Percentiles rank a stretch among this genome's conserved stretches.
Evolutionary conservation across 768 basidiomycete genomes (phyloP).

Genomic region (Rhizopogon vesiculosus): DNA sequence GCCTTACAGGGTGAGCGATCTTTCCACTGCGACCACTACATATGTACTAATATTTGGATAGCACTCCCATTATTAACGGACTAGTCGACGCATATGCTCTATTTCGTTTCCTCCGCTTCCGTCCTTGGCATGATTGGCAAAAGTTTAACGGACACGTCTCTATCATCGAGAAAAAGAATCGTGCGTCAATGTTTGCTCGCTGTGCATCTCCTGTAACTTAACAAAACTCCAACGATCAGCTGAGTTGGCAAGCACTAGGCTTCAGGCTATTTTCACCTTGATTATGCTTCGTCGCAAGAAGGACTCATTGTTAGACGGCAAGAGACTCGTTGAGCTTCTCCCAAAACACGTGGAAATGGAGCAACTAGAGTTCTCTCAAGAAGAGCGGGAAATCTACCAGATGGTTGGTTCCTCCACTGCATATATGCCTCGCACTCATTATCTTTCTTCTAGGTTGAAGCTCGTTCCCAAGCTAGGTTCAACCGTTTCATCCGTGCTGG

Average conservation of each 20-base stretch:
- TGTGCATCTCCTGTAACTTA: neutral
- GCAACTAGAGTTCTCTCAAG: conserved; percentile 51
- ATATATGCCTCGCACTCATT: neutral
- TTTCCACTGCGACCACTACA: neutral
- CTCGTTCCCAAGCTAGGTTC: conserved; percentile 53
- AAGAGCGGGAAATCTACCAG: conserved; percentile 62
- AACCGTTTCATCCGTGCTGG: conserved; percentile 58
- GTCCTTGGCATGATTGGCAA: conserved; percentile 38
- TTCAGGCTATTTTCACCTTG: conserved; percentile 52
- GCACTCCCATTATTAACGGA: conserved; percentile 62
- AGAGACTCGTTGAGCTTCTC: conserved; percentile 62
- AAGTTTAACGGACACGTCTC: conserved; percentile 31
- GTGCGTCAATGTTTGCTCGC: conserved; percentile 29
- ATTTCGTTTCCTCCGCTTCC: conserved; percentile 35
- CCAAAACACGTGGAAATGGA: conserved; percentile 46
- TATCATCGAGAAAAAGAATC: conserved; percentile 42
- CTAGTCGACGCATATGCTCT: conserved; percentile 49
- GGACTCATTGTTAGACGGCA: conserved; percentile 59
- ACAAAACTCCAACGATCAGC: conserved; percentile 28
- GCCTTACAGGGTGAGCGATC: conserved; percentile 50
- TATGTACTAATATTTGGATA: conserved; percentile 11
- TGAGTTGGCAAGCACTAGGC: conserved; percentile 46
- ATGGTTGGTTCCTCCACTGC: conserved; percentile 30
- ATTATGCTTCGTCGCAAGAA: conserved; percentile 63
- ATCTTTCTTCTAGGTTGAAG: conserved; percentile 38